Evolutionary conservation across 331 rosid genomes (phyloP).

Genomic region (Saraca asoca): DNA sequence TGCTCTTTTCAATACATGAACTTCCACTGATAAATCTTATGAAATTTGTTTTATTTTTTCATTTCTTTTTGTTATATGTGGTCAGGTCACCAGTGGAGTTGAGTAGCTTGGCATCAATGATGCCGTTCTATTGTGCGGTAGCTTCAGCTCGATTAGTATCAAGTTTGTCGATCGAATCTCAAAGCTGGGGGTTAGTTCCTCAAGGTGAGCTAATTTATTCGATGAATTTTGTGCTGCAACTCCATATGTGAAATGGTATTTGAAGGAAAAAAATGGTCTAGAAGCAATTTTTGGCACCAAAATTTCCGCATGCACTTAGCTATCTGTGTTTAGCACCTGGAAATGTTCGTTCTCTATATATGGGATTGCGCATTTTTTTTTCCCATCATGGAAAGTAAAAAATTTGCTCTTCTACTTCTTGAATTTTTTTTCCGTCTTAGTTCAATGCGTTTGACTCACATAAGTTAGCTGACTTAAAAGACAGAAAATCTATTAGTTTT

Average conservation of each 20-base stretch:
- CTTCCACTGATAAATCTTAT: neutral
- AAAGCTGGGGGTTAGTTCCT: constrained; percentile 68
- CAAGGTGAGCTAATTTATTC: constrained; percentile 48
- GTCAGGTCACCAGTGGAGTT: constrained; percentile 57
- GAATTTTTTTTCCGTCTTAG: neutral
- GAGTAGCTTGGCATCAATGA: constrained; percentile 51
- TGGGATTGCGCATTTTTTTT: neutral
- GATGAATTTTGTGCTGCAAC: neutral
- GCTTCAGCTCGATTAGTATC: constrained; percentile 67
- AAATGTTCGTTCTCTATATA: neutral
- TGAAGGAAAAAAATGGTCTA: neutral
- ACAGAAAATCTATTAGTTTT: neutral
- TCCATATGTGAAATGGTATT: neutral
- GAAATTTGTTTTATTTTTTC: neutral
- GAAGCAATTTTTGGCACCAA: neutral
- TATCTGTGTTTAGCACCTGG: neutral
- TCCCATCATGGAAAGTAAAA: neutral
- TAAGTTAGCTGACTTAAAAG: neutral
- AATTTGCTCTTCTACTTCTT: neutral
- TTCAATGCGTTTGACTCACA: neutral
- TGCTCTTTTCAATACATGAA: neutral
- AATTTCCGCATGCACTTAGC: neutral
- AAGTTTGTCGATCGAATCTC: constrained; percentile 53
- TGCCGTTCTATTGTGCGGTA: constrained; percentile 62
- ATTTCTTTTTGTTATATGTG: neutral